Base-by-base conservation (phyloP, 2,329 filamentous ascomycete species). In the Diaporthe longicolla region DNA sequence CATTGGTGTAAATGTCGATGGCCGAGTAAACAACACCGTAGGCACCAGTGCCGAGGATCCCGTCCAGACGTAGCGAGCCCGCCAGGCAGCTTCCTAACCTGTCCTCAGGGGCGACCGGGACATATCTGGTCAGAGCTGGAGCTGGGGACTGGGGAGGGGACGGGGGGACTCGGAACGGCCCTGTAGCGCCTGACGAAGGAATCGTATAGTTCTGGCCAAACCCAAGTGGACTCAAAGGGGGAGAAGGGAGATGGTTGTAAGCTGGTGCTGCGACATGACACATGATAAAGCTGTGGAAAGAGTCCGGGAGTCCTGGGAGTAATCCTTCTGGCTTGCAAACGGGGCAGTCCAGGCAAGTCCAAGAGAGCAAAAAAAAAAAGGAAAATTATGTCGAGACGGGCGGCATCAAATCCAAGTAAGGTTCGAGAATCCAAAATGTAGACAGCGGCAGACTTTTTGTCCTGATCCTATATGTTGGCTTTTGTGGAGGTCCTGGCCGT, bases 21-120 rank as follows among this genome's bases (percentile, higher is more conserved):
- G 95, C 95, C 77, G 92, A 91, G 86, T 98, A 98, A 35, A 99
- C 97, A 55, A 98, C 95, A 77, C 97, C 97, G 84, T 99, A 99
- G 73, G 97, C 97, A 79, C 97, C 97, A 68, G 96, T 94, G 77
- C 97, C 97, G 76, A 98, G 89, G 79, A 98, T 94, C 76, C 92
- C 90, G 77, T 92, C 94, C 80, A 98, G 87, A 85, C 96, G 93
- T 78, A 98, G 89, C 82, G 94, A 92, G 82, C 93, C 93, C 79
- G 94, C 94, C 77, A 98, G 89, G 78, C 96, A 88, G 78, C 92
- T 91, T 83, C 96, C 95, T 87, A 98, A 85, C 81, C 95, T 92
- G 82, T 95, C 94, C 89, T 98, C 94, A 55, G 95, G 95, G 72
- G 90, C 84, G 79, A 89, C 86, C 76, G 90, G 91, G 71, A 88